A percentile compares a stretch with the other conserved stretches of the same genome.
phyloP scores from a whole-genome alignment of 495 filamentous ascomycete genomes.

The Talaromyces adpressus region DNA sequence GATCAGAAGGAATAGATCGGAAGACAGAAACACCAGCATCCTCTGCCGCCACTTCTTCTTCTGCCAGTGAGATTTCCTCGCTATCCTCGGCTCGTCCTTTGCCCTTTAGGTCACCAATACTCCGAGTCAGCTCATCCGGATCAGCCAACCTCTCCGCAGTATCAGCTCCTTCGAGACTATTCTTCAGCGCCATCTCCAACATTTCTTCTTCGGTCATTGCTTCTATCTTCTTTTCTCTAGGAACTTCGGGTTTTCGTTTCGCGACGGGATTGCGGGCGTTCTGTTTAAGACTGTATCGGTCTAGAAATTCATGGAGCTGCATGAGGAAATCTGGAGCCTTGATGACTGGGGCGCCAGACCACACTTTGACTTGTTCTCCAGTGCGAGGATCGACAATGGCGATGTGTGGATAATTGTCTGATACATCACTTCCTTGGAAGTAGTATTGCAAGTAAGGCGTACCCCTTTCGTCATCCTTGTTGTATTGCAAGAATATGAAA shows the following conservation, averaged over 20 bases:
- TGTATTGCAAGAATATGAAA: conserved; percentile 91
- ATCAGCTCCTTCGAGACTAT: conserved; percentile 54
- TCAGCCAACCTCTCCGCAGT: conserved; percentile 47
- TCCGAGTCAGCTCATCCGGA: conserved; percentile 78
- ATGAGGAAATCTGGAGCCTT: conserved; percentile 75
- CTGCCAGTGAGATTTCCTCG: conserved; percentile 29
- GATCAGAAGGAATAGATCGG: conserved; percentile 57
- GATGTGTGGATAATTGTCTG: conserved; percentile 87
- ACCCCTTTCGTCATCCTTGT: conserved; percentile 69
- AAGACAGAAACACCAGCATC: conserved; percentile 42
- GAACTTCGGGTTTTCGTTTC: conserved; percentile 63
- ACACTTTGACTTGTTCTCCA: conserved; percentile 94
- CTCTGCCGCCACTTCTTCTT: conserved; percentile 9
- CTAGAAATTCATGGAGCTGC: conserved; percentile 90
- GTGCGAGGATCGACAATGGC: conserved; percentile 93
- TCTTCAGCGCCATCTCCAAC: conserved; percentile 86
- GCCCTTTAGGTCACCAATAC: conserved; percentile 49
- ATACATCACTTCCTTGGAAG: conserved; percentile 62
- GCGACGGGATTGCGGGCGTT: conserved; percentile 90
- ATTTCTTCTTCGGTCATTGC: conserved; percentile 96
- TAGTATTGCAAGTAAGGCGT: conserved; percentile 83
- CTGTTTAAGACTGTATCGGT: conserved; percentile 81
- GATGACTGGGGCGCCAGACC: conserved; percentile 77
- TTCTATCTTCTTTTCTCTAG: conserved; percentile 64
- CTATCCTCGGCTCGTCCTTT: conserved; percentile 52